These are phyloP conservation scores for Boletus fagicola DNA, from an alignment of 768 basidiomycete genomes.

Conservation along the genomic window DNA sequence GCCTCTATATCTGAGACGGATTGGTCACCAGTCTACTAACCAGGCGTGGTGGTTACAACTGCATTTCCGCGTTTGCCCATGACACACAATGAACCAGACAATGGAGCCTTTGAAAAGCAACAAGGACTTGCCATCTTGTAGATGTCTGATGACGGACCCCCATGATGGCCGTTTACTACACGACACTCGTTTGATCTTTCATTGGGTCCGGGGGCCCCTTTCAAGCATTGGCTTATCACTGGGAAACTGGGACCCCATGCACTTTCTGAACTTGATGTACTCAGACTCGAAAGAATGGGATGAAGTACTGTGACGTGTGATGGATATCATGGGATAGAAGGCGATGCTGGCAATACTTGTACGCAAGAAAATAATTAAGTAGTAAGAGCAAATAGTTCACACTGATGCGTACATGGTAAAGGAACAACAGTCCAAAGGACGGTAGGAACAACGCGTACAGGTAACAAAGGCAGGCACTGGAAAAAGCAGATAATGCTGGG, in stretches of 20 bases:
- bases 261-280: background rate
- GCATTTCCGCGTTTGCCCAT: background rate
- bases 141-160: background rate
- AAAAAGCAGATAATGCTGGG: background rate
- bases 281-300: background rate
- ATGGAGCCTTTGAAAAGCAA: background rate
- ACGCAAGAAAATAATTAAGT: slow-evolving; percentile 25
- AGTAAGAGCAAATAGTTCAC: slow-evolving; percentile 6
- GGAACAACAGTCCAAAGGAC: slow-evolving; percentile 8
- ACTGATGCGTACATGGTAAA: slow-evolving; percentile 18
- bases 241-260: background rate
- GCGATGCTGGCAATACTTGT: slow-evolving; percentile 10
- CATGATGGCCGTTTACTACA: background rate
- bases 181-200: background rate
- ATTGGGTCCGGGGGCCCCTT: background rate
- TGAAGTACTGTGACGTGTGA: background rate
- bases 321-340: slow-evolving; percentile 6
- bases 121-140: background rate
- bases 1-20: no score
- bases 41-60: background rate
- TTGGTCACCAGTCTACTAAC: no score
- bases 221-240: no score
- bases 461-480: background rate
- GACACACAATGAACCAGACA: background rate
- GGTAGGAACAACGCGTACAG: slow-evolving; percentile 1